Evolutionary conservation across 2,329 filamentous ascomycete genomes (phyloP).

Genomic region (Chalaropsis ovoidea): DNA sequence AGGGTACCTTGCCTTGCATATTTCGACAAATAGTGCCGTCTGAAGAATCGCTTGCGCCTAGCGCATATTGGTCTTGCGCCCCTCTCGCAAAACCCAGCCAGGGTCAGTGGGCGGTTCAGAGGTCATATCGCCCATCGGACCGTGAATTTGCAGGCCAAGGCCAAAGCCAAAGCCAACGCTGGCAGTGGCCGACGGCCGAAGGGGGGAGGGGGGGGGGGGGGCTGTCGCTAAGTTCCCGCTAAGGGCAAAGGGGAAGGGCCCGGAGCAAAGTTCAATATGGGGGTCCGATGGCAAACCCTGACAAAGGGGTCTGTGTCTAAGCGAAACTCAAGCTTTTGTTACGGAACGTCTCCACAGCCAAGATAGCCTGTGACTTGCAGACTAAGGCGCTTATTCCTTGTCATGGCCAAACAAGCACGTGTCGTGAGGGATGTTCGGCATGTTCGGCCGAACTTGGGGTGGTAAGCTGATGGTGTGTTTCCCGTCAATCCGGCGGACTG

Average conservation of each 20-base stretch:
- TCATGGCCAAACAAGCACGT: background rate
- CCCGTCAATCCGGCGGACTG: background rate
- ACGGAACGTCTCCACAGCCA: background rate
- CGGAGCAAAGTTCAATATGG: background rate
- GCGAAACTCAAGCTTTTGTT: conserved; percentile 7
- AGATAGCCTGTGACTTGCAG: background rate
- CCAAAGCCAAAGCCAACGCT: background rate
- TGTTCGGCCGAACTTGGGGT: background rate
- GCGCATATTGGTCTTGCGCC: background rate
- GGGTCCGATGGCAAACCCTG: background rate
- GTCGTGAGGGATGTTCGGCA: background rate
- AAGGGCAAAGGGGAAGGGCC: background rate
- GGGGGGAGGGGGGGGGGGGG: background rate
- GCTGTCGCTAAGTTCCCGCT: background rate
- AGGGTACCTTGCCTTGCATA: background rate
- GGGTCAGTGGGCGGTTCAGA: background rate
- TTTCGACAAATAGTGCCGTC: conserved; percentile 1
- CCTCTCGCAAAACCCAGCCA: background rate
- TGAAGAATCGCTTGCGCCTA: background rate
- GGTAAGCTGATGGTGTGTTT: background rate
- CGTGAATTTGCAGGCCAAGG: background rate
- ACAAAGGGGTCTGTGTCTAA: conserved; percentile 9
- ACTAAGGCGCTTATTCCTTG: background rate
- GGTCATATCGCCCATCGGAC: background rate
- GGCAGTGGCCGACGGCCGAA: background rate